Base-by-base conservation (phyloP, 306 rosid species). In the Cicer judaicum region DNA sequence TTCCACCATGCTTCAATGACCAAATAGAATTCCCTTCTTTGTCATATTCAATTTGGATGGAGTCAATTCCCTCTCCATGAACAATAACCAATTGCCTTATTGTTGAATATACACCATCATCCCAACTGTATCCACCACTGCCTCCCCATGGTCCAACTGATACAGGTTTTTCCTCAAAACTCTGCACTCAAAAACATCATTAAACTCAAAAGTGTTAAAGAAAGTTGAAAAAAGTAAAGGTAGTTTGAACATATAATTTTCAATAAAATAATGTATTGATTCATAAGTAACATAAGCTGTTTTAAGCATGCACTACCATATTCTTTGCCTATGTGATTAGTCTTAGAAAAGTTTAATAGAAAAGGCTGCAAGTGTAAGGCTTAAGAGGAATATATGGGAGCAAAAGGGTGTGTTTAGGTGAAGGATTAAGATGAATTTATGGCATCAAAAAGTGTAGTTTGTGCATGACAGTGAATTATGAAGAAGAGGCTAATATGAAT, bases 61-160 rank as follows among this genome's bases (percentile, higher is more conserved):
- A 90, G 69, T 87, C 92, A 70, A 93, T 82, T 74, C 89, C 92
- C 4, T 80, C 78, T 9, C 88, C 98, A 82, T 85, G 88, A 70
- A 61, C 67, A 72, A 93, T 86, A 75, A 90, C 91, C 59, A 92
- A 73, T 74, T 90, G 96, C 86, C 85, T 92, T 57, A 92, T 71
- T 7, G 90, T 70, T 9, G 94, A 83, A 81, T 78, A 78, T 34
- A 84, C 79, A 36, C 91, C 93, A 68, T 92, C 98, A 18, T 92
- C 87, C 89, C 93, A 92, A 24, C 72, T 50, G 65, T 82, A 50
- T 57, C 95, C 92, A 38, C 82, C 86, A 8, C 74, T 72, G 5
- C 98, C 91, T 71, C 96, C 98, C 93, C 92, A 90, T 59, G 96
- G 96, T 39, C 98, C 98, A 80, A 74, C 57, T 0, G 86, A 46